Evolutionary conservation across 2,329 filamentous ascomycete species (phyloP), one percentile per base, ranked within the genome.

Genomic region (Pseudomassariella vexata): DNA sequence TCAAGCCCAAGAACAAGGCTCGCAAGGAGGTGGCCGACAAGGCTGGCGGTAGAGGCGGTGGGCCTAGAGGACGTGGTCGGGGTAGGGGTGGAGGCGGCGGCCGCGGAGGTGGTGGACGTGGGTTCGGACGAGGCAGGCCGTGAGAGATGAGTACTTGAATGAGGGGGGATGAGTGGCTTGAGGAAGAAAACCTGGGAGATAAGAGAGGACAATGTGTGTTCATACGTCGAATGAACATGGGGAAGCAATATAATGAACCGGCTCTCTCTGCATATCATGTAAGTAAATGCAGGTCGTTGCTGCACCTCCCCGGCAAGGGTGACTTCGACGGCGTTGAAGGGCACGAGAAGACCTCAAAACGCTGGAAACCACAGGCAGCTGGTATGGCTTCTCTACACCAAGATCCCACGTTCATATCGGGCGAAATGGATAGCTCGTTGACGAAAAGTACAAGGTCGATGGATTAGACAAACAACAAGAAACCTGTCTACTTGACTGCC

Each of bases 1-100:
- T 90, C 31, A 98, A 98, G 72, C 90, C 92, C 40, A 96, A 96
- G 83, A 98, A 98, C 69, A 98, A 98, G 79, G 90, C 92, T 17
- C 79, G 90, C 56, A 98, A 98, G 73, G 92, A 96, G 66, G 73
- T 62, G 6, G 66, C 72, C 19, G 75, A 77, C 37, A 68, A 80
- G 28, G n/a, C n/a, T n/a, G 73, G 76, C 26, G 67, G 57, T 18
- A 58, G 69, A 25, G 71, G 70, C 26, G 72, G 74, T 27, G 68
- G 62, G 18, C 59, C 69, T 27, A 68, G 70, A 25, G 67, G 67
- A 8, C 61, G 71, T 20, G 68, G 77, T 37, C 62, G 73, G 12
- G 60, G 69, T 14, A 58, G 73, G 19, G 67, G 71, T 19, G 56
- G 71, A 30, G 67, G 72, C 10, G 58, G 72, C 28, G 70, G 75